Evolutionary conservation across 768 basidiomycete species (phyloP).

Genomic region (Rhizopogon sp.): DNA sequence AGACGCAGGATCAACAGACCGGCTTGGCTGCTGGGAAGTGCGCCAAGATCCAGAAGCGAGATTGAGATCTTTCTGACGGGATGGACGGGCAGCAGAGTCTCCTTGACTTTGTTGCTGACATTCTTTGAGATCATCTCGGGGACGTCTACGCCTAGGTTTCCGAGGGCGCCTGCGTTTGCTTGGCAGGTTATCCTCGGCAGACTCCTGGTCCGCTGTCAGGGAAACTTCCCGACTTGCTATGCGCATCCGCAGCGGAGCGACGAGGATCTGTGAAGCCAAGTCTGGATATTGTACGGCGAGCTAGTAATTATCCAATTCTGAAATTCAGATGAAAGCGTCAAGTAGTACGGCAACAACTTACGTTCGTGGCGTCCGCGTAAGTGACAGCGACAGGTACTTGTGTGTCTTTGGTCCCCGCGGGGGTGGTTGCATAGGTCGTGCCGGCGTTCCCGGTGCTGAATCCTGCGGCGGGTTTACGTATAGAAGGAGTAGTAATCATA

Average conservation of each 20-base stretch:
- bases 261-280: constrained; percentile 28
- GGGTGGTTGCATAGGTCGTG: too few relatives aligned
- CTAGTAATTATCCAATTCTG: constrained; percentile 12
- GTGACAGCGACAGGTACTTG: constrained; percentile 17
- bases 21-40: constrained; percentile 26
- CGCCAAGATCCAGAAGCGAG: background rate
- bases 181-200: background rate
- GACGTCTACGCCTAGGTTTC: background rate
- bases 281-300: constrained; percentile 30
- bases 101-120: background rate
- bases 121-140: background rate
- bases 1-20: background rate
- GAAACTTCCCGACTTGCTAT: background rate
- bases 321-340: background rate
- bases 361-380: constrained; percentile 38
- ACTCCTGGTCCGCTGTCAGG: background rate
- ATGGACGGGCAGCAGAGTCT: too few relatives aligned
- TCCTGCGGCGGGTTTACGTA: background rate
- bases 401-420: background rate
- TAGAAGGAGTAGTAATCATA: background rate
- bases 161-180: background rate
- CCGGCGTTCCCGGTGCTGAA: background rate
- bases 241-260: constrained; percentile 19
- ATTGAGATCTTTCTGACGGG: background rate
- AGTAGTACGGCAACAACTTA: constrained; percentile 12